Conservation (phyloP, 108 stramenopile genomes). For the Thalassiosira profunda region DNA sequence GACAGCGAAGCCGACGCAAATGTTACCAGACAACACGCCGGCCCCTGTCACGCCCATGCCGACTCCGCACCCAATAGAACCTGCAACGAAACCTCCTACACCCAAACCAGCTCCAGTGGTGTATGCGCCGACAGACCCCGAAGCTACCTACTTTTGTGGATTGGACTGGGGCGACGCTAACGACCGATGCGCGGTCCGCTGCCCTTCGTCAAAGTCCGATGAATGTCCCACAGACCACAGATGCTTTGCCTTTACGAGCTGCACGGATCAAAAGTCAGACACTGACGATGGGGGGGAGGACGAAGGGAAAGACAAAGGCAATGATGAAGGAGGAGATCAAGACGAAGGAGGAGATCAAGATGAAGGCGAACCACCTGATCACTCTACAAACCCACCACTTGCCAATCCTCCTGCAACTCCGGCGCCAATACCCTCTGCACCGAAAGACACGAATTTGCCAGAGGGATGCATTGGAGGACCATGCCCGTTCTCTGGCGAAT, state of each 20-base stretch:
- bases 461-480: slow-evolving; percentile 16
- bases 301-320: neutral
- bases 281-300: neutral
- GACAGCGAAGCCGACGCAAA: neutral
- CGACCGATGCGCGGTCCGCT: slow-evolving; percentile 20
- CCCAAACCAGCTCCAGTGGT: slow-evolving; percentile 3
- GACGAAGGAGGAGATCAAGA: neutral
- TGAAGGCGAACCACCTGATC: neutral
- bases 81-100: slow-evolving; percentile 12
- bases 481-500: slow-evolving; percentile 17
- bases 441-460: neutral
- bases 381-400: neutral
- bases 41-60: neutral
- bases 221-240: slow-evolving; percentile 29
- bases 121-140: slow-evolving; percentile 28
- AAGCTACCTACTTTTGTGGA: slow-evolving; percentile 41
- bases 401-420: neutral
- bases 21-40: neutral
- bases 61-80: slow-evolving; percentile 11
- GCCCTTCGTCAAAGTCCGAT: slow-evolving; percentile 43
- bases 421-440: neutral
- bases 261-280: neutral
- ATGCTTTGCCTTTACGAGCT: slow-evolving; percentile 46
- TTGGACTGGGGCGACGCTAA: slow-evolving; percentile 42
- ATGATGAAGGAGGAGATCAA: neutral